phyloP scores from a whole-genome alignment of 257 asterid genomes.

The Nicotiana attenuata region DNA sequence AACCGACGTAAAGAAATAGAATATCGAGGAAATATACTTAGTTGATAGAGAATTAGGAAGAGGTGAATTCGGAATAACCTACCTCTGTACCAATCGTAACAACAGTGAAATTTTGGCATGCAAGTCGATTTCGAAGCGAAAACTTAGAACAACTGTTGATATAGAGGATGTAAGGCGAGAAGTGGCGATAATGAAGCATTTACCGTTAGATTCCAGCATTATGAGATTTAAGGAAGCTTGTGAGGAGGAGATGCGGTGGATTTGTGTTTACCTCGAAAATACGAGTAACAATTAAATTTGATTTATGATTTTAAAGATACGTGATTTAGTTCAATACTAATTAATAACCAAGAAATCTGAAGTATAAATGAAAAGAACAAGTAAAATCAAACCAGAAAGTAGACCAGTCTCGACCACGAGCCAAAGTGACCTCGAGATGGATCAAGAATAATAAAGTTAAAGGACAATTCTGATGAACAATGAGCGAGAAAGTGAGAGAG shows the following conservation, averaged over 20 bases:
- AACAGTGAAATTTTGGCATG: constrained; percentile 74
- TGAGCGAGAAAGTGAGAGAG: no score
- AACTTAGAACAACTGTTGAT: constrained; percentile 88
- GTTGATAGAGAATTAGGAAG: constrained; percentile 81
- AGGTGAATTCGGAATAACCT: constrained; percentile 94
- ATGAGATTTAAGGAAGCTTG: constrained; percentile 83
- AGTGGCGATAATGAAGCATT: constrained; percentile 92
- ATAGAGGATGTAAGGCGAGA: constrained; percentile 90
- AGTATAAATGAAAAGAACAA: no score
- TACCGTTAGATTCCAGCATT: constrained; percentile 70
- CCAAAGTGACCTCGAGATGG: no score
- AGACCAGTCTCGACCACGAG: no score
- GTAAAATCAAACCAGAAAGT: no score
- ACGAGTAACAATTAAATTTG: no score
- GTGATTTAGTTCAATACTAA: no score
- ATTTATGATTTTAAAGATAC: no score
- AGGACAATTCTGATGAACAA: no score
- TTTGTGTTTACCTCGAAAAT: no score
- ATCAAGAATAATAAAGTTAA: no score
- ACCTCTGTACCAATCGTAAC: constrained; percentile 70
- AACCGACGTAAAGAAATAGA: constrained; percentile 53
- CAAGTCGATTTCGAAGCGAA: constrained; percentile 91
- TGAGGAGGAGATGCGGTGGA: constrained; percentile 86
- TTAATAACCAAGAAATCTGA: no score
- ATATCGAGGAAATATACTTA: constrained; percentile 60